Conservation (phyloP, 2,329 filamentous ascomycete species). For the Aspergillus tamarii region DNA sequence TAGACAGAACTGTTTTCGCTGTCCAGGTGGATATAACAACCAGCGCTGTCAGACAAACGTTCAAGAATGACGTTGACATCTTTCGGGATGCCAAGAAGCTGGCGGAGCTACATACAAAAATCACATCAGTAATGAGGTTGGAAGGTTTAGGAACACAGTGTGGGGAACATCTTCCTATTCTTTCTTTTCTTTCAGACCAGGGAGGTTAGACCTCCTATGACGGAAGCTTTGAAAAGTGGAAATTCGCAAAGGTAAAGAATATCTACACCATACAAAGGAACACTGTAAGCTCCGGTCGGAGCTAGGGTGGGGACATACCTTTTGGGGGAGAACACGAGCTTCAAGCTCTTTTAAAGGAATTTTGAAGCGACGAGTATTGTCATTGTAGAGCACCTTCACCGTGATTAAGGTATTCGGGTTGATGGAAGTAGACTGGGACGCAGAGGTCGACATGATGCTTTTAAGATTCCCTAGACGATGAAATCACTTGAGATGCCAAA, state of each 20-base stretch:
- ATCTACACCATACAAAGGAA: constrained; percentile 1
- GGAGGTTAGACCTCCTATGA: too few relatives aligned
- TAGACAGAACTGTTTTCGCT: constrained; percentile 78
- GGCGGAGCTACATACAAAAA: constrained; percentile 63
- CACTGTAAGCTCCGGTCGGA: constrained; percentile 28
- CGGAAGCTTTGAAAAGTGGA: neutral
- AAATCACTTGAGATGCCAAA: constrained; percentile 12
- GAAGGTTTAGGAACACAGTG: neutral
- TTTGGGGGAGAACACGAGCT: constrained; percentile 72
- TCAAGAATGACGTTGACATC: constrained; percentile 73
- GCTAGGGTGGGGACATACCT: constrained; percentile 65
- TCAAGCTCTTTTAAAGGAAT: constrained; percentile 83
- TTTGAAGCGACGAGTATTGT: constrained; percentile 80
- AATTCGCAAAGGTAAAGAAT: neutral
- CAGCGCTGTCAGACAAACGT: constrained; percentile 93
- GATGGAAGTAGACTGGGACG: constrained; percentile 50
- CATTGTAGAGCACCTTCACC: constrained; percentile 81
- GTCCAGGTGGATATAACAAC: constrained; percentile 77
- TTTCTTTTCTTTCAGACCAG: neutral
- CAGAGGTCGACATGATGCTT: constrained; percentile 40
- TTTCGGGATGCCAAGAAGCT: constrained; percentile 65
- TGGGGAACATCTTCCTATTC: neutral
- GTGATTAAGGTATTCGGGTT: constrained; percentile 75
- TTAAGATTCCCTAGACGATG: neutral
- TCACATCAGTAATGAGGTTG: constrained; percentile 23